Base-by-base conservation (phyloP, 257 asterid species). In the Solanum clarkiae region DNA sequence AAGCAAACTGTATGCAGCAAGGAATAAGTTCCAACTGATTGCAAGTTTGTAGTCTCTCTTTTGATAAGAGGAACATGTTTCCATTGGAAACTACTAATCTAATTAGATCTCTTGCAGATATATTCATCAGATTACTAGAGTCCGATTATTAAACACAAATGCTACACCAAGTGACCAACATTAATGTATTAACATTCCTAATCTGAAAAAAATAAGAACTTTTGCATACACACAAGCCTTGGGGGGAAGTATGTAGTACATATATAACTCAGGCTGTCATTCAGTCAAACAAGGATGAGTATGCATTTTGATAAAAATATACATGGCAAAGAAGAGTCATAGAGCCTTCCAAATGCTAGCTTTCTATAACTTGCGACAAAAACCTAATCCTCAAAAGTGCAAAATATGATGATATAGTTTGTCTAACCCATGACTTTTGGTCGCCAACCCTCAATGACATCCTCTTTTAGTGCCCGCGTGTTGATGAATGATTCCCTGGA, bases 381-480 rank as follows among this genome's bases (percentile, higher is more conserved):
- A 75, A 75, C 0, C 62, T 49, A 75, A 14, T 49, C 62, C n/a
- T 75, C 44, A 75, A 17, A 75, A 24, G 57, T 75, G 47, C 26
- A 79, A 79, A 29, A 79, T 26, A 79, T 79, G 75, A 68, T 32
- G 66, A 79, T 17, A 53, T 16, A 5, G 49, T 79, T 68, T 14
- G 6, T 56, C 85, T 83, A 87, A 69, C 94, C 98, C 92, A 91
- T 93, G 71, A 90, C 98, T 88, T 96, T 96, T 45, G 98, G 90
- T 86, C 97, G 90, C 99, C 99, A 96, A 69, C 99, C 98, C 86
- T 90, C 97, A 53, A 96, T 91, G 47, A 96, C 98, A 66, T 95
- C 99, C 89, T 89, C 89, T 10, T 88, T 74, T 81, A 81, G 90
- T 70, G 97, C 94, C 85, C 93, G 90, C 6, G 98, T 96, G 55